Base-by-base conservation (phyloP, 1,284 basidiomycete genomes). In the Ceratobasidium sp. region DNA sequence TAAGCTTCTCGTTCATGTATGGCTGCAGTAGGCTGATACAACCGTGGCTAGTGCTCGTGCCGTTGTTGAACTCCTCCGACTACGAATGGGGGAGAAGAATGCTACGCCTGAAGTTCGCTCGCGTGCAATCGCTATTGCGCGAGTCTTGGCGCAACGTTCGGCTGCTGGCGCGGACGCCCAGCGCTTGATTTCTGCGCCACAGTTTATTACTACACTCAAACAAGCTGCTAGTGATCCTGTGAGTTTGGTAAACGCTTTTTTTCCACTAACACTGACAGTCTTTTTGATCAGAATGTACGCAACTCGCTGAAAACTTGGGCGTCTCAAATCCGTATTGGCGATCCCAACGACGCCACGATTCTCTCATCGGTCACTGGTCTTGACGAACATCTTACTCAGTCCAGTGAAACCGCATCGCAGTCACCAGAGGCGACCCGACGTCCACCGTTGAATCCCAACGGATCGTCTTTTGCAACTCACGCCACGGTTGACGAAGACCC, bases 281-380 rank as follows among this genome's bases (percentile, higher is more conserved):
- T 26, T 23, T 33, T 75, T 18, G 5, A 63, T 13, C 39, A 75
- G 72, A 75, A 75, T 55, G 60, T 75, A n/a, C 72, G 72, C 15
- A 26, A 10, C 49, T 75, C 72, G 23, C 28, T 75, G 72, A 75
- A 66, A 33, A 75, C 72, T 28, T 75, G 72, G 72, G 72, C 72
- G 10, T 75, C 72, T 61, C 72, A 75, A n/a, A 75, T 75, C n/a
- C 72, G 72, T 26, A 75, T 75, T 10, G 72, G 72, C 13, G 72
- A 75, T 51, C 72, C 72, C 3, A 66, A 63, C 49, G 72, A 75
- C 23, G 72, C 72, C 10, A 39, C 72, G 2, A 61, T 53, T 12
- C 72, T 75, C 46, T 49, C 72, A 18, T 39, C 72, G 12, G 44
- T 75, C 26, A 75, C 72, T 15, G 72, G 72, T 10, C 61, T 75